Base-by-base conservation (phyloP, 768 basidiomycete species). In the Auricularia heimuer region DNA sequence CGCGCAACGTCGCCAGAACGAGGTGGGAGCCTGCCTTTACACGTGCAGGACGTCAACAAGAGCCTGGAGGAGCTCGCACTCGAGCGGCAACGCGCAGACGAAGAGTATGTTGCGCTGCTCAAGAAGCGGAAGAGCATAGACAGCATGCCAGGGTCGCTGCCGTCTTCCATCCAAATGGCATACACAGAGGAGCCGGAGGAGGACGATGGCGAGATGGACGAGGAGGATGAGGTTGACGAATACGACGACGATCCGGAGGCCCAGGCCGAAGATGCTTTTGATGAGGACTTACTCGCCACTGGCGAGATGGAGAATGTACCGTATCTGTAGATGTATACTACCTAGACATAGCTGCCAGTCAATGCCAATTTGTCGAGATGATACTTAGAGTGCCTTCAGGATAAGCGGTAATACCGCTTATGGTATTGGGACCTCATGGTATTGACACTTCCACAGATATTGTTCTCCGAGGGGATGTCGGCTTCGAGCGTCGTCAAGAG, bases 81-180 rank as follows among this genome's bases (percentile, higher is more conserved):
- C 14, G 56, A 60, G 56, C 56, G 76, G 2, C 80, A 80, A 24
- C 74, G 75, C 4, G 70, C 70, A 35, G 72, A 74, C 12, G 74
- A 77, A 29, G 82, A 80, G 16, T 76, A 71, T 39, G 75, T 73
- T 44, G 74, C 73, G 69, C 77, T 75, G 72, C 73, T 76, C 69
- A 79, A 82, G 64, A 65, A 66, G 47, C 64, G 54, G 16, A 79
- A 82, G 70, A 91, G 91, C 68, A 83, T 88, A 74, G 84, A 85
- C 54, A 93, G 91, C 71, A 93, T 95, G 89, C 92, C 91, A 12
- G 92, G 92, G 36, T 88, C 90, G 24, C 74, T 93, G 66, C 78
- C 78, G 6, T 78, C 81, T 70, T 77, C 83, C 61, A 83, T 85
- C 67, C 83, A 77, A 16, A 74, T 83, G 67, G 82, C 83, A 54